These are phyloP conservation scores for Aspergillus panamensis DNA, from an alignment of 495 filamentous ascomycete species.

Conservation along the genomic window DNA sequence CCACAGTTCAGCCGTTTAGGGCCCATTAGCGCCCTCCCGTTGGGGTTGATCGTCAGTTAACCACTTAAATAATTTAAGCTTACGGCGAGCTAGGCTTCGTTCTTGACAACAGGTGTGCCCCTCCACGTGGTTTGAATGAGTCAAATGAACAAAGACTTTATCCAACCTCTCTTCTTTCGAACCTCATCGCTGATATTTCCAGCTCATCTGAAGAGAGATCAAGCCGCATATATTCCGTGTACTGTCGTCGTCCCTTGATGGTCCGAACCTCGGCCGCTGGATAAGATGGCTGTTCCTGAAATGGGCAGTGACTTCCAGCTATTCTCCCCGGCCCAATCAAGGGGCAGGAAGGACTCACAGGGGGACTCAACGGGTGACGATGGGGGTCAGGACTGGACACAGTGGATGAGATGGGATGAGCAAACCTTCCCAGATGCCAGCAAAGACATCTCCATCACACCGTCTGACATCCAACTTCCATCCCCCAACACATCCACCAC, in stretches of 20 bases:
- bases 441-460: conserved; percentile 25
- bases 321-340: conserved; percentile 32
- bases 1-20: conserved; percentile 12
- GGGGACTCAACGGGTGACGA: conserved; percentile 27
- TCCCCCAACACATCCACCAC: conserved; percentile 28
- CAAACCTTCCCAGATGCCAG: conserved; percentile 29
- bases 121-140: conserved; percentile 7
- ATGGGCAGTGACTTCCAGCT: conserved; percentile 44
- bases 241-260: conserved; percentile 13
- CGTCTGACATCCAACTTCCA: conserved; percentile 28
- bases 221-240: not conserved
- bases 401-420: conserved; percentile 53
- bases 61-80: conserved; percentile 6
- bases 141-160: not conserved
- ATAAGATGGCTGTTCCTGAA: conserved; percentile 25
- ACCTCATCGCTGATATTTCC: not conserved
- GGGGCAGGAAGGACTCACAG: conserved; percentile 25
- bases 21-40: conserved; percentile 12
- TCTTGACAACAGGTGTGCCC: not conserved
- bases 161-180: not conserved
- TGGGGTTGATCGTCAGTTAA: conserved; percentile 13
- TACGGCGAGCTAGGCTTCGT: conserved; percentile 6
- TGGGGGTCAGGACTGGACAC: conserved; percentile 43
- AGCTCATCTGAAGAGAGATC: not conserved
- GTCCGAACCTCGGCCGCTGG: conserved; percentile 20